These are phyloP conservation scores for Annulohypoxylon truncatum DNA, from an alignment of 2,329 filamentous ascomycete species.

Conservation along the genomic window DNA sequence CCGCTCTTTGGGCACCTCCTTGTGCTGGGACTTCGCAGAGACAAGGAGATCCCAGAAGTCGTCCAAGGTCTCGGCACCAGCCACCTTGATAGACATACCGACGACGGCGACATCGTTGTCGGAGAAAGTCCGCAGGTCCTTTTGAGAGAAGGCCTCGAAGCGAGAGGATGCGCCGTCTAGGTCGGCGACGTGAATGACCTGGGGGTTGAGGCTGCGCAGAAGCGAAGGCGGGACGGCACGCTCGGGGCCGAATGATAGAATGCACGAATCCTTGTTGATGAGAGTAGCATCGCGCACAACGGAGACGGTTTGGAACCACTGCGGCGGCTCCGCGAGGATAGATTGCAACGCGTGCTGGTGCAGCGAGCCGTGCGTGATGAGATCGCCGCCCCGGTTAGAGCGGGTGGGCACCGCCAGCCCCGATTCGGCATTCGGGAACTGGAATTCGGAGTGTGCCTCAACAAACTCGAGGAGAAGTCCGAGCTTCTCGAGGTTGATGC, in stretches of 20 bases:
- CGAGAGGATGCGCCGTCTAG: slow-evolving; percentile 17
- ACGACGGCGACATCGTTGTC: slow-evolving; percentile 51
- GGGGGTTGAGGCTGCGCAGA: slow-evolving; percentile 27
- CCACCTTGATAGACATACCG: slow-evolving; percentile 52
- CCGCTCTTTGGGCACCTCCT: slow-evolving; percentile 41
- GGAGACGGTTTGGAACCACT: slow-evolving; percentile 52
- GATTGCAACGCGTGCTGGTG: slow-evolving; percentile 49
- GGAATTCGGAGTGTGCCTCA: slow-evolving; percentile 45
- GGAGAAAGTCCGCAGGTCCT: slow-evolving; percentile 23
- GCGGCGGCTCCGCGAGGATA: slow-evolving; percentile 50
- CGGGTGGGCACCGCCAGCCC: slow-evolving; percentile 46
- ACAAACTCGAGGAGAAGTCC: slow-evolving; percentile 45
- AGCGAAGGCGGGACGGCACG: slow-evolving; percentile 50
- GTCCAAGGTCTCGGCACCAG: slow-evolving; percentile 51
- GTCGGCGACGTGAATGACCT: slow-evolving; percentile 34
- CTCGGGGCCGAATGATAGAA: slow-evolving; percentile 54
- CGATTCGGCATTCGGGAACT: slow-evolving; percentile 49
- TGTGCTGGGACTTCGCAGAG: slow-evolving; percentile 48
- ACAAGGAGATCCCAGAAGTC: slow-evolving; percentile 51
- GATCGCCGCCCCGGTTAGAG: slow-evolving; percentile 36
- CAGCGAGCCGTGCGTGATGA: slow-evolving; percentile 42
- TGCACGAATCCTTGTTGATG: slow-evolving; percentile 26
- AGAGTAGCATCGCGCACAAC: slow-evolving; percentile 23
- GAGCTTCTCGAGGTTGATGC: slow-evolving; percentile 32
- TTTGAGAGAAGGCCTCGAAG: slow-evolving; percentile 20